Base-by-base conservation (phyloP, 441 rosid species). In the Theobroma grandiflorum region DNA sequence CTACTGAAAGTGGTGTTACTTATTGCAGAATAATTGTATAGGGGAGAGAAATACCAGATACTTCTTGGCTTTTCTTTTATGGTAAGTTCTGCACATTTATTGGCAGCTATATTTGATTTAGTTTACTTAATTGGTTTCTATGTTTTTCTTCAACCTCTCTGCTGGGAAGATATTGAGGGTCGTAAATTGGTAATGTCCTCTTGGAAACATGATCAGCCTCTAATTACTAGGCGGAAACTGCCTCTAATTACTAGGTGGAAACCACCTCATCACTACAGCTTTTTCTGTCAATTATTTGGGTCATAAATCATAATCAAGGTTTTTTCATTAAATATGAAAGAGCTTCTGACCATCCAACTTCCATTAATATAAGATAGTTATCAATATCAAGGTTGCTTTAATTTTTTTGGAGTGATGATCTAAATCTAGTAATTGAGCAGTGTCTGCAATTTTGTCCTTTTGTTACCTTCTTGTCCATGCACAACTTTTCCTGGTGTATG, bases 51-150 rank as follows among this genome's bases (percentile, higher is more conserved):
- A 91, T 83, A 91, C 88, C 68, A 83, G 89, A 70, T 94, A 88
- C 82, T 90, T 93, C 82, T 58, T 94, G 92, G 97, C 92, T 75
- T 91, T 91, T 89, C 93, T 94, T 81, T 86, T 96, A 31, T 91
- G 97, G 94, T 91, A 82, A 90, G 94, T 80, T 71, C 63, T 81
- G 31, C 42, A 26, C 61, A 64, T 72, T 77, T 57, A 11, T 45
- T 57, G 37, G 18, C 14, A 43, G 20, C 63, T 58, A 14, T 40
- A 38, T 22, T 43, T 26, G 2, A 18, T 49, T 53, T 45, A 14
- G 18, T 71, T 53, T 71, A 9, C 20, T 47, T 52, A 20, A 26
- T 42, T 57, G 15, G 10, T 45, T 53, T 45, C 37, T 22, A 3
- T 65, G 20, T 16, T 52, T 49, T 77, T 15, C 16, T 42, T 62